Base-by-base conservation (phyloP, 78 protist species). In the Bodo saltans region DNA sequence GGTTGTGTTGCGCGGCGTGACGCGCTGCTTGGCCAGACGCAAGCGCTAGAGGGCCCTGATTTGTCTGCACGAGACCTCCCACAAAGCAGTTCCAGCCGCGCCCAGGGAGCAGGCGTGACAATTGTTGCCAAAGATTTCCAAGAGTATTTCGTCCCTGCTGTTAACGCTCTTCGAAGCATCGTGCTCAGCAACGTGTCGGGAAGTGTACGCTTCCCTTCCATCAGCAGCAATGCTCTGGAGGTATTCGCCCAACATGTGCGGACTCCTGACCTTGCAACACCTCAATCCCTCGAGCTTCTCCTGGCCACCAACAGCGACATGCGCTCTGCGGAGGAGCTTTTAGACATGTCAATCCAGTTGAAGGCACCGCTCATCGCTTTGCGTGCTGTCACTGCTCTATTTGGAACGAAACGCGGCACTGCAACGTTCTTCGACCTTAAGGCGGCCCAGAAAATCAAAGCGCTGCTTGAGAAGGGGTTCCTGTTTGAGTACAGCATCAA, bases 351-450 rank as follows among this genome's bases (percentile, higher is more conserved):
- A 11, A 11, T 60, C 30, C 81, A 76, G 52, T 12, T 76, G 53
- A 76, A 76, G 81, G 52, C 81, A 32, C 81, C 81, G 28, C 52
- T 76, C 60, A 47, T 47, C 60, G 60, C 60, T 17, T 17, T 47
- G n/a, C 60, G 60, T 47, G 60, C 60, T 47, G 60, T 17, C n/a
- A 47, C 60, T 23, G 8, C 17, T 8, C 60, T 47, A 8, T 17
- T 47, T 17, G 60, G n/a, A 17, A 47, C 60, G 60, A 8, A 8
- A 17, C 60, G 60, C 60, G n/a, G 17, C 8, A 47, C 8, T 17
- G 17, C 60, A 47, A 17, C n/a, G 60, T 47, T 47, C 60, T 47
- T 47, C 60, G 17, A 8, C 60, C n/a, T 23, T 47, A 23, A 8
- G n/a, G 60, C n/a, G 17, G 60, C 60, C n/a, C 17, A 8, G 60